Percentiles rank a stretch among this genome's conserved stretches.
Evolutionary conservation across 106 monocot species (phyloP).

Genomic region (Dendrobium chrysotoxum): DNA sequence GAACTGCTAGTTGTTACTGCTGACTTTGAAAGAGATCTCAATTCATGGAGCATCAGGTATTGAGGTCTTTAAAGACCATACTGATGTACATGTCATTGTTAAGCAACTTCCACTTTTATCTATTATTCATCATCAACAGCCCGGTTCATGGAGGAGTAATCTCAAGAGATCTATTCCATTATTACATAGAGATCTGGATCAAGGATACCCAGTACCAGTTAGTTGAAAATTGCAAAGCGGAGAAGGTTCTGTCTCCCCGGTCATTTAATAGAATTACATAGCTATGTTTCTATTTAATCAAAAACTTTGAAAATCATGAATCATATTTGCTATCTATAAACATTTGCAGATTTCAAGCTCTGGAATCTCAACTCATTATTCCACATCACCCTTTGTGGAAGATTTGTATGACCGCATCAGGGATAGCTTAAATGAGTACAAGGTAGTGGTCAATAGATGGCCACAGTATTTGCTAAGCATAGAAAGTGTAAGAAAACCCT

Average conservation of each 20-base stretch:
- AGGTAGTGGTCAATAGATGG: conserved; percentile 83
- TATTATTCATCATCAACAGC: conserved; percentile 27
- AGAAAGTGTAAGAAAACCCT: conserved; percentile 56
- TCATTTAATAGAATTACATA: not conserved
- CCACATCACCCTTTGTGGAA: conserved; percentile 81
- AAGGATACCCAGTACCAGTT: conserved; percentile 72
- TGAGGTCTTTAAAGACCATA: not conserved
- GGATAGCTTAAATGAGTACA: conserved; percentile 59
- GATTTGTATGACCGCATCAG: conserved; percentile 77
- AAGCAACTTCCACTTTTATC: not conserved
- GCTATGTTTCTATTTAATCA: not conserved
- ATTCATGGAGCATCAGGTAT: conserved; percentile 85
- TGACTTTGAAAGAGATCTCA: conserved; percentile 91
- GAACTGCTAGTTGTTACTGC: conserved; percentile 66
- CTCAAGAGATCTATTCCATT: conserved; percentile 82
- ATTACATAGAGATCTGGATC: conserved; percentile 90
- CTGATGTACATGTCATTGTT: not conserved
- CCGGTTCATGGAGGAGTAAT: conserved; percentile 61
- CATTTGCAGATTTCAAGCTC: conserved; percentile 45
- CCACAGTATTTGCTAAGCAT: conserved; percentile 76
- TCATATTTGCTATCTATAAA: not conserved
- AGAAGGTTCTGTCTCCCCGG: conserved; percentile 37
- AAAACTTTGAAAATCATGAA: not conserved
- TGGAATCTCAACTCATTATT: conserved; percentile 33
- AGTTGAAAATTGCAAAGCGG: conserved; percentile 73